Evolutionary conservation across 768 basidiomycete genomes (phyloP).

Genomic region (Strobilomyces echinocephalus): DNA sequence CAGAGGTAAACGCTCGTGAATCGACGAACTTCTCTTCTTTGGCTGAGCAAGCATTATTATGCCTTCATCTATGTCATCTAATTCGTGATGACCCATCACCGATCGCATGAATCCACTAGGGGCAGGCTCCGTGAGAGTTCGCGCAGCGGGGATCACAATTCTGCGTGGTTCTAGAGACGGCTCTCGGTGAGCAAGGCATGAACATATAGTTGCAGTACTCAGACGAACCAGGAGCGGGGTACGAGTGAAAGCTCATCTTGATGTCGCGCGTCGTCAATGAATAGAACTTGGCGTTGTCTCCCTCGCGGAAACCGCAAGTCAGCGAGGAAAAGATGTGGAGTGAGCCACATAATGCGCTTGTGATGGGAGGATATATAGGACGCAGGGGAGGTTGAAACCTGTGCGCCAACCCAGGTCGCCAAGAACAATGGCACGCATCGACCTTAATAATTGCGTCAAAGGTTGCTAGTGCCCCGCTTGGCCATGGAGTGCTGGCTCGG

Average conservation of each 20-base stretch:
- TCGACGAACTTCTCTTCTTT: constrained; percentile 18
- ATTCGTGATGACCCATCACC: constrained; percentile 9
- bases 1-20: background rate
- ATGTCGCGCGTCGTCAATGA: background rate
- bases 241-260: constrained; percentile 12
- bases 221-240: constrained; percentile 7
- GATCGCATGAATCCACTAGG: constrained; percentile 18
- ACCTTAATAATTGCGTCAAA: background rate
- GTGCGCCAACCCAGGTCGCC: constrained; percentile 9
- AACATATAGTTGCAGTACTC: background rate
- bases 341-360: background rate
- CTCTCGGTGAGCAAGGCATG: background rate
- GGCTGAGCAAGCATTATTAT: background rate
- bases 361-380: constrained; percentile 6
- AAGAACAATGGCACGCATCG: constrained; percentile 1
- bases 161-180: constrained; percentile 8
- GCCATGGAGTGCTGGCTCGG: too few relatives aligned
- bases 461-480: too few relatives aligned
- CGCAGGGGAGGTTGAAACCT: background rate
- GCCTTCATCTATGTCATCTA: constrained; percentile 17
- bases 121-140: constrained; percentile 18
- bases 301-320: constrained; percentile 4
- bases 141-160: constrained; percentile 9
- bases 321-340: background rate
- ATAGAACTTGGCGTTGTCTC: background rate